phyloP scores from a whole-genome alignment of 352 stramenopile species.

The Globisporangium apiculatum region DNA sequence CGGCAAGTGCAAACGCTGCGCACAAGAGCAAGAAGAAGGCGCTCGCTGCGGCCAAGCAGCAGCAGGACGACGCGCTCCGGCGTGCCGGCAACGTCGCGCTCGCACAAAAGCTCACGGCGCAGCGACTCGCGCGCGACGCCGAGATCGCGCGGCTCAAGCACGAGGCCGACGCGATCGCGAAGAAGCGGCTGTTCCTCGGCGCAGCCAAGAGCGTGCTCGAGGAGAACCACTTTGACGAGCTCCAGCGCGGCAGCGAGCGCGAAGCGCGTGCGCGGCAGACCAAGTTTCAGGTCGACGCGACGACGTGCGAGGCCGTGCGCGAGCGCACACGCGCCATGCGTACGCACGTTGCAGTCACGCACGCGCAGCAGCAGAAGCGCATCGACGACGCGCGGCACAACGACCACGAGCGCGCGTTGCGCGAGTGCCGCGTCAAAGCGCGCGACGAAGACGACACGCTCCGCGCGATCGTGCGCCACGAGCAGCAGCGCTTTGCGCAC shows the following conservation, averaged over 20 bases:
- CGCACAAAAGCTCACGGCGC: conserved; percentile 57
- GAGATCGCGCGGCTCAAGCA: conserved; percentile 43
- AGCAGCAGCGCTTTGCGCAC: conserved; percentile 46
- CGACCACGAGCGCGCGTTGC: conserved; percentile 23
- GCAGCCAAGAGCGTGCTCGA: conserved; percentile 81
- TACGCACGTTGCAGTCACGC: conserved; percentile 18
- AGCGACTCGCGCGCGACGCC: conserved; percentile 38
- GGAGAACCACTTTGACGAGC: conserved; percentile 69
- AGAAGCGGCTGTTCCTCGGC: conserved; percentile 80
- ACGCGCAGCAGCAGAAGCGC: conserved; percentile 17
- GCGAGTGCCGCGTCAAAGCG: conserved; percentile 26
- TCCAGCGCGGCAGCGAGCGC: conserved; percentile 47
- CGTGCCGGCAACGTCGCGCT: conserved; percentile 67
- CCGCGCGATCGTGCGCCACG: conserved; percentile 48
- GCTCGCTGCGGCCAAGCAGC: conserved; percentile 35
- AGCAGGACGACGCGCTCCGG: conserved; percentile 50
- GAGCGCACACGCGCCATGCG: conserved; percentile 33
- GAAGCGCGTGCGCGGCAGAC: conserved; percentile 43
- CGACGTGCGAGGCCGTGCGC: conserved; percentile 41
- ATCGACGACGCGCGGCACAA: conserved; percentile 19
- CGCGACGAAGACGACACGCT: conserved; percentile 60
- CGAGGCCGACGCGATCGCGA: conserved; percentile 58
- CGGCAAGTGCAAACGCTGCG: conserved; percentile 51
- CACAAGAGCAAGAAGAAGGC: conserved; percentile 52
- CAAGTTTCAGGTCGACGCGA: conserved; percentile 30